These are phyloP conservation scores for Centaurea solstitialis DNA, from an alignment of 129 eudicot genomes.

Conservation along the genomic window DNA sequence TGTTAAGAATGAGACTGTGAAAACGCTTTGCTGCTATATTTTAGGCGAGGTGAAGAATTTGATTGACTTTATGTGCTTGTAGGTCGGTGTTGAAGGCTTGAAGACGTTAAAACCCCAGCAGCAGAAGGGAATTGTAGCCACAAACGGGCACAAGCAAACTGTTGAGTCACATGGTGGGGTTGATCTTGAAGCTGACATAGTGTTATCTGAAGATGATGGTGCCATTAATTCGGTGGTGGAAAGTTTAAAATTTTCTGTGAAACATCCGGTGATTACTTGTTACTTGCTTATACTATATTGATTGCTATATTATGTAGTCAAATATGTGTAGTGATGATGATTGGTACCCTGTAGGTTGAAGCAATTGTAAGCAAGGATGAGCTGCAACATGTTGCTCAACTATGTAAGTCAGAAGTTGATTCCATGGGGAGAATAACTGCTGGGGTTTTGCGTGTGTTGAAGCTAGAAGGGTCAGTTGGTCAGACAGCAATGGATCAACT, in stretches of 20 bases:
- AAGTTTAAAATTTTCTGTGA: conserved; percentile 74
- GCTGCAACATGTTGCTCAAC: conserved; percentile 66
- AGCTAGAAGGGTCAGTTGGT: conserved; percentile 85
- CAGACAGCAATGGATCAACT: conserved; percentile 76
- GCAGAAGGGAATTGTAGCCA: conserved; percentile 34
- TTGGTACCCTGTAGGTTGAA: conserved; percentile 62
- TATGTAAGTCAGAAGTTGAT: conserved; percentile 91
- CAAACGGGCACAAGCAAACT: conserved; percentile 44
- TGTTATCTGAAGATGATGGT: conserved; percentile 55
- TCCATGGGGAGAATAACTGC: conserved; percentile 93
- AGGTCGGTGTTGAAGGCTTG: conserved; percentile 87
- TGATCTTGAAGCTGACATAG: conserved; percentile 62
- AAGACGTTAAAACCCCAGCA: conserved; percentile 77
- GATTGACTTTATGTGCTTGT: conserved; percentile 31
- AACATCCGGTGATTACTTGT: conserved; percentile 70
- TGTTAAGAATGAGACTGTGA: neutral
- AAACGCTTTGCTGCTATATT: neutral
- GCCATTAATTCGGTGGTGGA: conserved; percentile 72
- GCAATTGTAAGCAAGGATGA: conserved; percentile 89
- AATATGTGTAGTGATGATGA: conserved; percentile 6
- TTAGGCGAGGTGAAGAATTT: neutral
- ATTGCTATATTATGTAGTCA: conserved; percentile 3
- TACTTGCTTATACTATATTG: neutral
- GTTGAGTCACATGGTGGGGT: conserved; percentile 61
- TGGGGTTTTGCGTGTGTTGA: conserved; percentile 79